phyloP scores from a whole-genome alignment of 352 stramenopile species.

The Aphanomyces euteiches region DNA sequence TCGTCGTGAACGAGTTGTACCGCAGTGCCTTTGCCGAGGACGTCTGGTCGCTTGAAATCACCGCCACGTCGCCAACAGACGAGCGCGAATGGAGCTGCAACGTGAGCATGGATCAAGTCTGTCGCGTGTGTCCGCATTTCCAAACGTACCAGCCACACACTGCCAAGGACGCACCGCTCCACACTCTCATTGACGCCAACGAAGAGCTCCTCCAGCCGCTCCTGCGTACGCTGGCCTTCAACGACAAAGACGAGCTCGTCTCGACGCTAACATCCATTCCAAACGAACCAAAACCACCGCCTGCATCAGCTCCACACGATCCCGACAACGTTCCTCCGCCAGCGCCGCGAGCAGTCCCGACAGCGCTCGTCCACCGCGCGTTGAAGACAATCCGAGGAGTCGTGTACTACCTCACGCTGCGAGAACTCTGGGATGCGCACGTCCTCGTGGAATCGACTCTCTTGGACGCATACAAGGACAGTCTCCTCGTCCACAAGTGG shows the following conservation, averaged over 20 bases:
- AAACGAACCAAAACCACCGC: neutral
- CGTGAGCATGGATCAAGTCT: constrained; percentile 16
- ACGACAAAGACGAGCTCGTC: constrained; percentile 3
- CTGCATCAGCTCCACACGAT: too few relatives aligned
- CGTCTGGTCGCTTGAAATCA: constrained; percentile 60
- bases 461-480: constrained; percentile 1
- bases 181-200: constrained; percentile 16
- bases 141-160: neutral
- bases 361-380: neutral
- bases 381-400: constrained; percentile 3
- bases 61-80: constrained; percentile 36
- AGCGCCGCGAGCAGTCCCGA: neutral
- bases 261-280: neutral
- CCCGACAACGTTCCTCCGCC: neutral
- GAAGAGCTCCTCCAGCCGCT: constrained; percentile 3
- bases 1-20: constrained; percentile 56
- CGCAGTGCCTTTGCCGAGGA: constrained; percentile 44
- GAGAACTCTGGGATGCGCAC: constrained; percentile 15
- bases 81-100: constrained; percentile 2
- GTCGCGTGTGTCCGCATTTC: constrained; percentile 2
- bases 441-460: constrained; percentile 9
- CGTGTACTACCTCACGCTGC: constrained; percentile 19
- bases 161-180: neutral
- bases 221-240: neutral
- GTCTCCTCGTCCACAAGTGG: neutral